Conservation (phyloP, 2,329 filamentous ascomycete genomes). For the Grosmannia serpens region DNA sequence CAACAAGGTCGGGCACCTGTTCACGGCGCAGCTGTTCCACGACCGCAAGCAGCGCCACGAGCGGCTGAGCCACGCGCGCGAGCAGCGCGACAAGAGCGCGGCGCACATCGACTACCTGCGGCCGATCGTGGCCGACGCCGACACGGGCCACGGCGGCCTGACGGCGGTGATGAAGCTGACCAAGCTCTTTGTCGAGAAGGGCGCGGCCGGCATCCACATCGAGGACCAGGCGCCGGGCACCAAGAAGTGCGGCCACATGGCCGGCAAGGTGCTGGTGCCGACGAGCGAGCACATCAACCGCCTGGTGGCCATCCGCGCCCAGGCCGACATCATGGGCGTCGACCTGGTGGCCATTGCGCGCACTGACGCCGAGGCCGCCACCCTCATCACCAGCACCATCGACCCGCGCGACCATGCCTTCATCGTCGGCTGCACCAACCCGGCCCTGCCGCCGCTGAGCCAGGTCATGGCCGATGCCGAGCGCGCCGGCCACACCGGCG, state of each 20-base stretch:
- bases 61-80: constrained; percentile 61
- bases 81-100: constrained; percentile 51
- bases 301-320: constrained; percentile 88
- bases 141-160: constrained; percentile 92
- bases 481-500: constrained; percentile 65
- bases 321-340: constrained; percentile 95
- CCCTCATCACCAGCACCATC: constrained; percentile 91
- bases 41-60: constrained; percentile 98
- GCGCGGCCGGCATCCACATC: constrained; percentile 95
- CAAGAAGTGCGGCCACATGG: constrained; percentile 99
- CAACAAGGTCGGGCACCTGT: constrained; percentile 95
- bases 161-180: constrained; percentile 99
- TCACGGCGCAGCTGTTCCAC: constrained; percentile 98
- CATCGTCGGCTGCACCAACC: constrained; percentile 83
- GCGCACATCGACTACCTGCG: constrained; percentile 86
- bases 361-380: constrained; percentile 95
- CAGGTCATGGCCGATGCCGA: constrained; percentile 88
- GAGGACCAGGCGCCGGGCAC: constrained; percentile 97
- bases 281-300: constrained; percentile 98
- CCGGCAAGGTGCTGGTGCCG: constrained; percentile 92
- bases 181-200: constrained; percentile 93
- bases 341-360: constrained; percentile 86
- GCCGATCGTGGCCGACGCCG: constrained; percentile 91
- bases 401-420: constrained; percentile 92
- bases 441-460: constrained; percentile 68